phyloP scores from a whole-genome alignment of 1,284 basidiomycete genomes.

The Ustilago tritici region DNA sequence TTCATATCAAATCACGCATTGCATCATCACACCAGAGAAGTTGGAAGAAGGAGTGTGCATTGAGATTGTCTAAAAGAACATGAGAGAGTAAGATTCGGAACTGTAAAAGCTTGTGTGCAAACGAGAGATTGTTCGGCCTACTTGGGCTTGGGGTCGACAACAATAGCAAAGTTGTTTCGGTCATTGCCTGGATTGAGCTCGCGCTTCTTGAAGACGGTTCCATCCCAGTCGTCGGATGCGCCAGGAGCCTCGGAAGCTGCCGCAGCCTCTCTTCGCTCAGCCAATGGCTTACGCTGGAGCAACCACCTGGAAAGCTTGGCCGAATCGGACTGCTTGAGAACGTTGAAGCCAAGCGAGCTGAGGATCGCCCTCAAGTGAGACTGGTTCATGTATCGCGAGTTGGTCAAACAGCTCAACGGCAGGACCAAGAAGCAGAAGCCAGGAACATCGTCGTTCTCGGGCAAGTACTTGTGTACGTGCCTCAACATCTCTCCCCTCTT shows the following conservation, averaged over 20 bases:
- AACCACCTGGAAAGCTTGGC: conserved; percentile 70
- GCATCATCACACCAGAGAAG: background rate
- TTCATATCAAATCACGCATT: conserved; percentile 11
- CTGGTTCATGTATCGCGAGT: conserved; percentile 70
- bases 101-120: conserved; percentile 3
- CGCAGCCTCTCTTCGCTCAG: conserved; percentile 18
- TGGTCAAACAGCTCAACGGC: conserved; percentile 70
- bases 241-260: conserved; percentile 16
- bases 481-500: conserved; percentile 66
- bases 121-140: background rate
- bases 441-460: conserved; percentile 10
- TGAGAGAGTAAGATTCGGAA: background rate
- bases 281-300: conserved; percentile 39
- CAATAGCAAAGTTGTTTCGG: conserved; percentile 70
- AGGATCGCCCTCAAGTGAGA: conserved; percentile 66
- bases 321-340: conserved; percentile 68
- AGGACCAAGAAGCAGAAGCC: conserved; percentile 71
- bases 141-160: conserved; percentile 35
- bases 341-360: conserved; percentile 67
- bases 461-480: conserved; percentile 63
- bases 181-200: conserved; percentile 65
- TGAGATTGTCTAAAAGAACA: conserved; percentile 10
- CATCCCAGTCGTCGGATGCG: conserved; percentile 59
- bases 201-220: conserved; percentile 67
- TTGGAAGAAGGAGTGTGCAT: background rate